Base-by-base conservation (phyloP, 2,329 filamentous ascomycete species). In the Hirsutella minnesotensis region DNA sequence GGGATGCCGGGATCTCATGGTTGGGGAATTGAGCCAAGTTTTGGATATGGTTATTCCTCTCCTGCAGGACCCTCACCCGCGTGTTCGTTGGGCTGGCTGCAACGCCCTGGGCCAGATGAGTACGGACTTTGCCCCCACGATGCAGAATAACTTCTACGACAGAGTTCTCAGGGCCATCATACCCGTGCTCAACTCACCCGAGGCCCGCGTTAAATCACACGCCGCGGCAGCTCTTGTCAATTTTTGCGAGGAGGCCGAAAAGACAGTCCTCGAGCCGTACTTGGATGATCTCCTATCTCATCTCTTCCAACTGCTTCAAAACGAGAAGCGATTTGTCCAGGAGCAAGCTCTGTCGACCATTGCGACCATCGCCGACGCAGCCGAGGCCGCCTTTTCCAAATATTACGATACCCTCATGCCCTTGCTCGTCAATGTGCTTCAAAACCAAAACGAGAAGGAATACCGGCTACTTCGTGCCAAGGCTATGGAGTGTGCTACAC, bases 91-190 rank as follows among this genome's bases (percentile, higher is more conserved):
- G 81, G 92, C 92, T 41, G 92, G 89, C 29, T 98, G 92, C 70
- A 96, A 98, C 58, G 92, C 92, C 35, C 75, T 98, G n/a, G 92
- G 92, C 22, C 92, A 98, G 64, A 98, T 98, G 92, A 96, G 90
- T 68, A 98, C 92, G 27, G 92, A 98, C 59, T 98, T 98, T 62
- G 90, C 94, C 12, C 89, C 89, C 12, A 94, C 85, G 10, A 96
- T 98, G 90, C 92, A 98, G 64, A 84, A 86, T 52, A 92, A 95
- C 55, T 94, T 94, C 63, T 92, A 95, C 62, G 78, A 86, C 49
- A 73, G 81, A 37, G 86, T 98, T 15, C 74, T 98, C 41, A 86
- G 81, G 52, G 87, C 87, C 51, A 92, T 98, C 43, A 88, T 98
- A 42, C 89, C 90, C 1, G 90, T 95, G 1, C 75, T 98, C 5